Evolutionary conservation across 106 monocot species (phyloP).

Genomic region (Iris macrosiphon): DNA sequence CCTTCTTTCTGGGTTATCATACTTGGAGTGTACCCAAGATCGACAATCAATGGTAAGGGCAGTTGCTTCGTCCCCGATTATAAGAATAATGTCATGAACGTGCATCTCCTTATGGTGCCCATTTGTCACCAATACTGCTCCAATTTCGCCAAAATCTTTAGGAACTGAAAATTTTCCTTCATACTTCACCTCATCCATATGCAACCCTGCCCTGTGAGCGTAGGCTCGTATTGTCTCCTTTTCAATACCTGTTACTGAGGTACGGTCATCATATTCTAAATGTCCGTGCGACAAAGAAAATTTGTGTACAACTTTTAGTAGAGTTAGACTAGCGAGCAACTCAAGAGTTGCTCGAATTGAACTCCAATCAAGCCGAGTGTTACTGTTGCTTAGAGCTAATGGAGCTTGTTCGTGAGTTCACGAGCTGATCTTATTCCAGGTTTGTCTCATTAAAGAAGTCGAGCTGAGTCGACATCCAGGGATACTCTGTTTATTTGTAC

Average conservation of each 20-base stretch:
- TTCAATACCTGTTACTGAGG: conserved; percentile 40
- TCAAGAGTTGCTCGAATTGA: too few species aligned
- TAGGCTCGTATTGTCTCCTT: conserved; percentile 20
- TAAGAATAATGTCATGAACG: conserved; percentile 34
- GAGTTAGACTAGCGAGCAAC: too few species aligned
- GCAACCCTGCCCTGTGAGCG: conserved; percentile 13
- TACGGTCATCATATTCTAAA: too few species aligned
- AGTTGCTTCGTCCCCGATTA: conserved; percentile 1
- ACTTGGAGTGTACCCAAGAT: conserved; percentile 64
- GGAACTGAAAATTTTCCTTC: conserved; percentile 26
- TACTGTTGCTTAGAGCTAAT: too few species aligned
- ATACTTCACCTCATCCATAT: conserved; percentile 9
- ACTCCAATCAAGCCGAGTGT: too few species aligned
- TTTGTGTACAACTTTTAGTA: too few species aligned
- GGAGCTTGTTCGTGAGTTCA: too few species aligned
- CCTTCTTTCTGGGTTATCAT: conserved; percentile 29
- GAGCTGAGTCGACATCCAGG: too few species aligned
- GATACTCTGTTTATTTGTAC: too few species aligned
- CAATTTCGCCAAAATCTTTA: conserved; percentile 33
- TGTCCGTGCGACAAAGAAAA: too few species aligned
- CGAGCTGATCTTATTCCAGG: too few species aligned
- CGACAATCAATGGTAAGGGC: conserved; percentile 25
- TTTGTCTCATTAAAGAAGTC: too few species aligned
- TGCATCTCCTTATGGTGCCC: conserved; percentile 54
- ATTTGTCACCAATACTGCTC: conserved; percentile 42